These are phyloP conservation scores for Lipomyces yamanashiensis DNA, from an alignment of 805 yeast genomes.

Conservation along the genomic window DNA sequence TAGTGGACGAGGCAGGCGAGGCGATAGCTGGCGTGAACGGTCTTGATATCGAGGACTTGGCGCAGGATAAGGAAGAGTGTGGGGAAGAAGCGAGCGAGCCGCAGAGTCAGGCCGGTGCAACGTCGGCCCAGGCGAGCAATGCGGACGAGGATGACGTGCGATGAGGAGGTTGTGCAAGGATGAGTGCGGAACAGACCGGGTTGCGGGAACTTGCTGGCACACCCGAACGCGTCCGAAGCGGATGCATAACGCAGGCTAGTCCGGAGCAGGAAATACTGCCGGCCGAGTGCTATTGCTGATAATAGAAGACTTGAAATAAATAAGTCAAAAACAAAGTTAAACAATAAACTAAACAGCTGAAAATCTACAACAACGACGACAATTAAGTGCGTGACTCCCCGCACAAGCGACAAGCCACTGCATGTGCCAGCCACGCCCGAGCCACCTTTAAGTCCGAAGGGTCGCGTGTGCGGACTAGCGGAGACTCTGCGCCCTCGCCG, in stretches of 20 bases:
- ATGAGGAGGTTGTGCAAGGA: neutral
- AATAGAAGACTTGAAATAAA: no score
- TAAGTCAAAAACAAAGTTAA: no score
- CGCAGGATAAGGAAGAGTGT: neutral
- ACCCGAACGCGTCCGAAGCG: no score
- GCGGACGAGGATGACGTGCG: slow-evolving; percentile 4
- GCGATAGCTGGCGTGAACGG: neutral
- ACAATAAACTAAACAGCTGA: no score
- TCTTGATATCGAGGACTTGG: neutral
- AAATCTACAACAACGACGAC: no score
- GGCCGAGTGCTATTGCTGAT: no score
- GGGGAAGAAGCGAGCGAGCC: neutral
- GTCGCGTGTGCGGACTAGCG: slow-evolving; percentile 20
- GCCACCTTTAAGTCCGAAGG: slow-evolving; percentile 7
- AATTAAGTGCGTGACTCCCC: neutral
- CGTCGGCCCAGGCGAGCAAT: neutral
- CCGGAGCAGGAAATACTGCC: no score
- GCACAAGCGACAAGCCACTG: neutral
- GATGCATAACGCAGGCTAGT: no score
- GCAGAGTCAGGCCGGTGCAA: neutral
- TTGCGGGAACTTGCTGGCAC: no score
- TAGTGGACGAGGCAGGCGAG: neutral
- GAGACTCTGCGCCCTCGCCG: neutral
- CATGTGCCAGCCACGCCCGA: neutral
- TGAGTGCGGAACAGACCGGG: no score